Percentiles rank a stretch among this genome's conserved stretches.
Conservation (phyloP, 495 filamentous ascomycete genomes). For the Aspergillus wentii region DNA sequence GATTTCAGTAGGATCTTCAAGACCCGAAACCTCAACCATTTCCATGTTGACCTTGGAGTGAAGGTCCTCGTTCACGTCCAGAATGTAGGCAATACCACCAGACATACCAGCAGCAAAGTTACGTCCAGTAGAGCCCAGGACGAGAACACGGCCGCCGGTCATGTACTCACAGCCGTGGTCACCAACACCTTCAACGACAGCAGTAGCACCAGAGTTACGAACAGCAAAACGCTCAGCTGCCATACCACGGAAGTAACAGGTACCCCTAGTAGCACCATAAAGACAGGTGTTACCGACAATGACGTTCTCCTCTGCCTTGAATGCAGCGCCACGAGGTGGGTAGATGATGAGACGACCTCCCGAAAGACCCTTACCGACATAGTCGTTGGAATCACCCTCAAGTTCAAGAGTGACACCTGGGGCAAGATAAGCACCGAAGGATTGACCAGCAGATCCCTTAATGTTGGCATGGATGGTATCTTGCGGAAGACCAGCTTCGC, state of each 20-base stretch:
- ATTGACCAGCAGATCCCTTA: slow-evolving; percentile 97
- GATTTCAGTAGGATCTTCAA: slow-evolving; percentile 90
- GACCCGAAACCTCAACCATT: slow-evolving; percentile 89
- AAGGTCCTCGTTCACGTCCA: slow-evolving; percentile 92
- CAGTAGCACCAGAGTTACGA: slow-evolving; percentile 94
- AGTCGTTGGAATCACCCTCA: slow-evolving; percentile 97
- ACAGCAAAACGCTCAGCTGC: slow-evolving; percentile 98
- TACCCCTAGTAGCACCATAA: slow-evolving; percentile 91
- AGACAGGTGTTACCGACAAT: slow-evolving; percentile 96
- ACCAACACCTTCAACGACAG: slow-evolving; percentile 95
- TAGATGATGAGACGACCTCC: slow-evolving; percentile 96
- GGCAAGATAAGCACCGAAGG: slow-evolving; percentile 93
- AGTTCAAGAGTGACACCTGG: slow-evolving; percentile 95
- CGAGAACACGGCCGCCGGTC: slow-evolving; percentile 91
- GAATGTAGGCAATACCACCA: slow-evolving; percentile 94
- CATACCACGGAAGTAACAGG: slow-evolving; percentile 96
- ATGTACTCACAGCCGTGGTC: slow-evolving; percentile 99
- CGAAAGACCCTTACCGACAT: slow-evolving; percentile 96
- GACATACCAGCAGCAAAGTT: slow-evolving; percentile 99
- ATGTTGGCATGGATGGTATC: slow-evolving; percentile 98
- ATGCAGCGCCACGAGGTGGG: slow-evolving; percentile 86
- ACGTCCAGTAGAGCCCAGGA: slow-evolving; percentile 89
- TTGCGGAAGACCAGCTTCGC: slow-evolving; percentile 83
- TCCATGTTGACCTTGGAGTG: slow-evolving; percentile 93
- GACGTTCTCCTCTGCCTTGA: slow-evolving; percentile 97